These are phyloP conservation scores for Hyphodiscus hymeniophilus DNA, from an alignment of 495 filamentous ascomycete genomes.

Conservation along the genomic window DNA sequence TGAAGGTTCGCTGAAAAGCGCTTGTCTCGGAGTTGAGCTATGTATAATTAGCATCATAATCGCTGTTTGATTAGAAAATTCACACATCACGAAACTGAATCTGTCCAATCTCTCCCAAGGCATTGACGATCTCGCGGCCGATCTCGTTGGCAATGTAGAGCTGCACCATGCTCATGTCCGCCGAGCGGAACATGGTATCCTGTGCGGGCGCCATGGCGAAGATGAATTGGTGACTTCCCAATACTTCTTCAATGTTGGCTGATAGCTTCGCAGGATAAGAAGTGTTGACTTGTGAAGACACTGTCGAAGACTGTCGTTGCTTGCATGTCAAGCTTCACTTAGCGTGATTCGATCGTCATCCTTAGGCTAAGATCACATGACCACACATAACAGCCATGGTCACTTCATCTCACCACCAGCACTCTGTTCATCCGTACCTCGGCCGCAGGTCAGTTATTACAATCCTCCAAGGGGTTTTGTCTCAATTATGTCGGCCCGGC, in stretches of 20 bases:
- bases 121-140: constrained; percentile 92
- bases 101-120: constrained; percentile 88
- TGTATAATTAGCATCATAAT: constrained; percentile 20
- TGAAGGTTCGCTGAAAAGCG: constrained; percentile 95
- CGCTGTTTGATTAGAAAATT: constrained; percentile 13
- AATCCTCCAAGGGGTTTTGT: too few species aligned
- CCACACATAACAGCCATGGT: too few species aligned
- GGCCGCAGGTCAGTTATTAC: too few species aligned
- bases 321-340: too few species aligned
- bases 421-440: too few species aligned
- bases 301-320: neutral
- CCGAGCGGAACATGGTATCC: constrained; percentile 97
- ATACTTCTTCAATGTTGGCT: constrained; percentile 9
- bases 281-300: neutral
- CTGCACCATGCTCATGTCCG: constrained; percentile 99
- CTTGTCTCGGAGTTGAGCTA: constrained; percentile 87
- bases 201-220: constrained; percentile 44
- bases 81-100: constrained; percentile 96
- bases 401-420: too few species aligned
- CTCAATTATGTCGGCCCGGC: too few species aligned
- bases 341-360: too few species aligned
- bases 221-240: constrained; percentile 5
- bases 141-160: constrained; percentile 99
- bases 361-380: too few species aligned
- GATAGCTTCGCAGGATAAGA: constrained; percentile 8